Percentiles rank a stretch among this genome's conserved stretches.
phyloP scores from a whole-genome alignment of 441 rosid genomes.

The Euphorbia celastroides region DNA sequence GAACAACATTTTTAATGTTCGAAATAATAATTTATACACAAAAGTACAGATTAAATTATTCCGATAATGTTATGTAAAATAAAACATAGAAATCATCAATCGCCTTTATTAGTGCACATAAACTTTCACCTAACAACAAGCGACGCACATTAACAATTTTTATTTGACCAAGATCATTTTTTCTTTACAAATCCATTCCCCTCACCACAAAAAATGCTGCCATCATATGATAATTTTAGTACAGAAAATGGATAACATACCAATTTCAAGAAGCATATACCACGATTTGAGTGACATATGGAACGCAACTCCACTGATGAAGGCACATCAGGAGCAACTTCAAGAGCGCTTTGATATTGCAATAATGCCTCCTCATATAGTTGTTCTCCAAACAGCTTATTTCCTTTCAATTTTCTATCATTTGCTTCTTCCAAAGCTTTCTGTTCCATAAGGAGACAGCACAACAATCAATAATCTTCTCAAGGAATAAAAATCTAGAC shows the following conservation, averaged over 20 bases:
- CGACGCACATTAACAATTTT: background rate
- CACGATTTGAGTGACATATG: slow-evolving; percentile 74
- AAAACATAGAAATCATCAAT: background rate
- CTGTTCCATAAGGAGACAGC: slow-evolving; percentile 26
- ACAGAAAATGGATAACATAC: slow-evolving; percentile 27
- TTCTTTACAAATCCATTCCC: background rate
- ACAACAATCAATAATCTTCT: background rate
- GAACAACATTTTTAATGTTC: background rate
- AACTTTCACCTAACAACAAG: background rate
- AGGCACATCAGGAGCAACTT: slow-evolving; percentile 39
- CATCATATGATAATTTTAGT: background rate
- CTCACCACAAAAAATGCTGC: background rate
- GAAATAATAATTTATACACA: background rate
- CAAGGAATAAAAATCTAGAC: background rate
- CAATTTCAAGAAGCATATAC: slow-evolving; percentile 68
- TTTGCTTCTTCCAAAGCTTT: slow-evolving; percentile 54
- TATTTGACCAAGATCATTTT: background rate
- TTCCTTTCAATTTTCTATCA: slow-evolving; percentile 78
- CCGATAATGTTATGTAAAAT: background rate
- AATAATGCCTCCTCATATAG: slow-evolving; percentile 74
- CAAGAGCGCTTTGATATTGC: slow-evolving; percentile 59
- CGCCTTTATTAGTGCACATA: background rate
- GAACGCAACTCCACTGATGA: slow-evolving; percentile 51
- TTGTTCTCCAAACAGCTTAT: slow-evolving; percentile 55
- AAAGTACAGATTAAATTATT: background rate